Percentiles rank a stretch among this genome's conserved stretches.
These are phyloP conservation scores for Ploettnerulaceae sp. DNA, from an alignment of 2,329 filamentous ascomycete species.

Conservation along the genomic window DNA sequence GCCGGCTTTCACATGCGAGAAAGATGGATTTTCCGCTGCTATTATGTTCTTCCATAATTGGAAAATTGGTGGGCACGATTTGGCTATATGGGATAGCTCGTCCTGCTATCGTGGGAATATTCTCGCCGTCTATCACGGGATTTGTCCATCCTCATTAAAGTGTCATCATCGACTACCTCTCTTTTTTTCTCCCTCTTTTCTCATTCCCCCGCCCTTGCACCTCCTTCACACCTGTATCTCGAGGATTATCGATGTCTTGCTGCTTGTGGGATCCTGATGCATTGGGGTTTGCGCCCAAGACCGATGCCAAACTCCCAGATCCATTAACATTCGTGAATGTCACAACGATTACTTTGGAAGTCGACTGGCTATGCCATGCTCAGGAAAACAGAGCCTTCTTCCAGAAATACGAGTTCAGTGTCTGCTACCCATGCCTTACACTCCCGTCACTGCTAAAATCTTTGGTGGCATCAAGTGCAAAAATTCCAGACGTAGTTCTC, in stretches of 20 bases:
- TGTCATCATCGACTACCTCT: conserved; percentile 16
- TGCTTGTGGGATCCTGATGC: conserved; percentile 18
- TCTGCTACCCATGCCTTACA: conserved; percentile 43
- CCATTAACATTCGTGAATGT: conserved; percentile 45
- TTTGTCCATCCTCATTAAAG: not conserved
- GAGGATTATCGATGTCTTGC: conserved; percentile 12
- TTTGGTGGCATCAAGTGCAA: conserved; percentile 39
- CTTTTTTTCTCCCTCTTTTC: conserved; percentile 14
- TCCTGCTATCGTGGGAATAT: not conserved
- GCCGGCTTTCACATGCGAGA: conserved; percentile 3
- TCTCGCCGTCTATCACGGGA: not conserved
- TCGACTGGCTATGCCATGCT: conserved; percentile 45
- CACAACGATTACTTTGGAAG: conserved; percentile 41
- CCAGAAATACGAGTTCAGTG: conserved; percentile 48
- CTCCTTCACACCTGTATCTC: conserved; percentile 10
- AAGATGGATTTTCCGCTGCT: conserved; percentile 7
- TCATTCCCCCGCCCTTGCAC: conserved; percentile 14
- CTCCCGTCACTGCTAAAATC: conserved; percentile 42
- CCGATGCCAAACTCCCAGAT: conserved; percentile 34
- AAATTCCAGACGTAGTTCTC: conserved; percentile 50
- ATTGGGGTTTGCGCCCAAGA: conserved; percentile 7
- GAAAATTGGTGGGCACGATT: conserved; percentile 1
- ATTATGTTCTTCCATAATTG: conserved; percentile 9
- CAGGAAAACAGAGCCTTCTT: conserved; percentile 45
- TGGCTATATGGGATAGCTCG: not conserved